Base-by-base conservation (phyloP, 2,329 filamentous ascomycete genomes). In the Ophiosphaerella herpotricha region DNA sequence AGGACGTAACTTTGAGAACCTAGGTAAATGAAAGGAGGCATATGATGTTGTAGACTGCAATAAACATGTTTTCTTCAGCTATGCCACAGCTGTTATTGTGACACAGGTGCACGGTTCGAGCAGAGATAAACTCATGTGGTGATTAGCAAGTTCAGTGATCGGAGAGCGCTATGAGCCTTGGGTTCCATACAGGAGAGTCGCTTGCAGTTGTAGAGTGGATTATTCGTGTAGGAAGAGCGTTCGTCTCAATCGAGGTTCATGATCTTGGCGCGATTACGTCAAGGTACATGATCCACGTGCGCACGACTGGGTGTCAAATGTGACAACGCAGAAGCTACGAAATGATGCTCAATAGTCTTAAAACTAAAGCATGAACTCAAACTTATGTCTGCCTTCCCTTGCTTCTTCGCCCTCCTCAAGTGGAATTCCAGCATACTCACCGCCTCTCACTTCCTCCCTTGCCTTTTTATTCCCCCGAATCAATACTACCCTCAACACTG, bases 401-500 rank as follows among this genome's bases (percentile, higher is more conserved):
- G 26, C 55, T 32, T 43, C 56, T 7, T 40, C 50, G 18, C 57
- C 60, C 34, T 68, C 64, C 9, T 66, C 61, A 26, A 66, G 39
- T 5, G 69, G 63, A 13, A 71, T 35, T 5, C 65, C 65, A 1
- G 58, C 62, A 48, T 71, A 71, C 38, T 57, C 54, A 1, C 44
- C 58, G 13, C 57, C 46, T 12, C 50, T 34, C 13, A 43, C 36
- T 8, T 43, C 50, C 21, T 48, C 24, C 18, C 24, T 44, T 18
- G 46, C 38, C 31, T 44, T 64, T 21, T 34, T 48, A 44, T 72
- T 72, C 52, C 68, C 61, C 18, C 61, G 67, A 2, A 51, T 47
- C 41, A 80, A 54, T 14, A 77, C 64, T 42, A 70, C 53, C 46
- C 80, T 72, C 67, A 83, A 54, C 0, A 68, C 61, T 12, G 68